These are phyloP conservation scores for Coniochaeta sp. DNA, from an alignment of 2,329 filamentous ascomycete species.

Conservation along the genomic window DNA sequence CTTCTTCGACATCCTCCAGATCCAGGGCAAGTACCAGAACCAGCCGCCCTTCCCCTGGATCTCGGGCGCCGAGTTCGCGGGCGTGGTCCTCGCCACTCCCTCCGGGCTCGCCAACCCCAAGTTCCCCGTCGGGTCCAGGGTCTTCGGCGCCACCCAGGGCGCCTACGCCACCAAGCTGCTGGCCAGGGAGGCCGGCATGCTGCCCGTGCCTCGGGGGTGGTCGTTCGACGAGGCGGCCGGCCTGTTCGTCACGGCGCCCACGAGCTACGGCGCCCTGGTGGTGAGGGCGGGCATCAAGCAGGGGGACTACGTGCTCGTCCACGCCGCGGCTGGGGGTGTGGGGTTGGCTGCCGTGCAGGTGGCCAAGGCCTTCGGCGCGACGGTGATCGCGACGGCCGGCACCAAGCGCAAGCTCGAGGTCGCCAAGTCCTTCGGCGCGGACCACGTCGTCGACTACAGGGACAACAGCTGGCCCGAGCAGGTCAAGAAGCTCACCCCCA, in stretches of 20 bases:
- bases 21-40: slow-evolving; percentile 62
- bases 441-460: slow-evolving; percentile 73
- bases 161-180: slow-evolving; percentile 74
- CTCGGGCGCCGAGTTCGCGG: slow-evolving; percentile 80
- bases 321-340: slow-evolving; percentile 85
- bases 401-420: slow-evolving; percentile 73
- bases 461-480: slow-evolving; percentile 54
- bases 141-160: slow-evolving; percentile 83
- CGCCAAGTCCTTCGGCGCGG: slow-evolving; percentile 74
- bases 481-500: slow-evolving; percentile 72
- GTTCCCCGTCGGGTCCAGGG: slow-evolving; percentile 71
- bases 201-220: slow-evolving; percentile 75
- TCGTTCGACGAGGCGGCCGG: slow-evolving; percentile 78
- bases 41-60: slow-evolving; percentile 77
- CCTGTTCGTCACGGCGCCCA: slow-evolving; percentile 86
- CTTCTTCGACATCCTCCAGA: slow-evolving; percentile 95
- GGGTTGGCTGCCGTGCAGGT: slow-evolving; percentile 87
- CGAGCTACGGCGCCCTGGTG: slow-evolving; percentile 78
- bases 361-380: slow-evolving; percentile 86
- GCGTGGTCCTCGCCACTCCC: slow-evolving; percentile 64
- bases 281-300: slow-evolving; percentile 67
- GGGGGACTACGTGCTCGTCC: slow-evolving; percentile 82
- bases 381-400: slow-evolving; percentile 87
- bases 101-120: slow-evolving; percentile 39
- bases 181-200: slow-evolving; percentile 58